These are phyloP conservation scores for Pythium brassicae DNA, from an alignment of 352 stramenopile species.

Conservation along the genomic window DNA sequence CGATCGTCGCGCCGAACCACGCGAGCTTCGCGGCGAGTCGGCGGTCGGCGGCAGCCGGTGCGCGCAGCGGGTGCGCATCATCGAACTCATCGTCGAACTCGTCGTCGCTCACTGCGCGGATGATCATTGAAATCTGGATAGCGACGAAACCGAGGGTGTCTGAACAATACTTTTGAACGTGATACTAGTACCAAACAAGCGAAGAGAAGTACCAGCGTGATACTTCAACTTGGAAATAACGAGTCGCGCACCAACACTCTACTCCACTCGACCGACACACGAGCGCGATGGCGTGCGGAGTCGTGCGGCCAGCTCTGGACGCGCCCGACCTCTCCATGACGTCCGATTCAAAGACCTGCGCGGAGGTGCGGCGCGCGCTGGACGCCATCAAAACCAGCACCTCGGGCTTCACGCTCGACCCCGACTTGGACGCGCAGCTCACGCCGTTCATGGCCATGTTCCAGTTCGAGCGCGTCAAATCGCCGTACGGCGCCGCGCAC, in stretches of 20 bases:
- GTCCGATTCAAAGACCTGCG: conserved; percentile 15
- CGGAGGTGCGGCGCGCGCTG: conserved; percentile 23
- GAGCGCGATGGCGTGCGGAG: conserved; percentile 4
- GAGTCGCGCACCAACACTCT: too few relatives aligned
- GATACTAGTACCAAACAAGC: not conserved
- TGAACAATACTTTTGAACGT: not conserved
- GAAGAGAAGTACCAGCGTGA: not conserved
- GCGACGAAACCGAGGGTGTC: too few relatives aligned
- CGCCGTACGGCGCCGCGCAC: conserved; percentile 31
- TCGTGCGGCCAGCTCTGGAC: conserved; percentile 1
- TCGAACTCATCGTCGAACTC: conserved; percentile 34
- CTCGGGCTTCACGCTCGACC: conserved; percentile 19
- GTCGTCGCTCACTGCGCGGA: conserved; percentile 57
- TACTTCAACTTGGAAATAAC: not conserved
- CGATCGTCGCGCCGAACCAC: conserved; percentile 43
- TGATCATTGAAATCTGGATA: too few relatives aligned
- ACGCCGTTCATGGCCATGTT: conserved; percentile 53
- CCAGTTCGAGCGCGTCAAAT: conserved; percentile 65
- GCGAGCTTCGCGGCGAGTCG: conserved; percentile 20
- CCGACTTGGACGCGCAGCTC: conserved; percentile 27
- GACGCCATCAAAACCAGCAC: conserved; percentile 24
- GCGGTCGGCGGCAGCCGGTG: not conserved
- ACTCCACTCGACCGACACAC: too few relatives aligned
- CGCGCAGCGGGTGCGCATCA: not conserved
- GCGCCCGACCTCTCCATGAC: conserved; percentile 31